Evolutionary conservation across 2,329 filamentous ascomycete genomes (phyloP), one percentile per base, ranked within the genome.

Genomic region (Graphilbum ipis-grandicollis): DNA sequence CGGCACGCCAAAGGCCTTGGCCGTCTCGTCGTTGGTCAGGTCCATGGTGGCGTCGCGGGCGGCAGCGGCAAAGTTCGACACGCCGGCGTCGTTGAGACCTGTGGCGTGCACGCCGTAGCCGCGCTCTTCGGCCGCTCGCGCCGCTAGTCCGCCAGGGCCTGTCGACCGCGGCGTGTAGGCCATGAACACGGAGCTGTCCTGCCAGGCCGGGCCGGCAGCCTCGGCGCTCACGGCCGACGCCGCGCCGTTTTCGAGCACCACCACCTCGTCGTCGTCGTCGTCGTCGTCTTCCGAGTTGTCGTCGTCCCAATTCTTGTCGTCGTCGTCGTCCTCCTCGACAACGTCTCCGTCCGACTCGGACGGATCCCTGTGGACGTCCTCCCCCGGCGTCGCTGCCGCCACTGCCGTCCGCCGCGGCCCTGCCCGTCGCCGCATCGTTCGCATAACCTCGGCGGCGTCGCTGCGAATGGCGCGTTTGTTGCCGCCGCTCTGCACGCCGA

Each of bases 101-200:
- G 84, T 84, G 0, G 83, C 81, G 56, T 92, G 83, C 15, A 98
- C 85, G 44, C 86, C 85, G 58, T 98, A 98, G 12, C 78, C 90
- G 38, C 82, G 79, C 52, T 94, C 85, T 58, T 96, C 88, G 36
- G 79, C 82, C 5, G 79, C 66, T 2, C 44, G 44, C 2, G 26
- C 33, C 19, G 33, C 41, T 25, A 41, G 26, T 5, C 26, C 28
- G 41, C 35, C 37, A 54, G 88, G 90, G 47, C 72, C 69, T 23
- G 21, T 10, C 31, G 75, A 75, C 43, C 80, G 77, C 0, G 90
- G 90, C 2, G 75, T 82, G 65, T 98, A 98, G 9, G 83, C 81
- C 85, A 98, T 96, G 73, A 92, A 98, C 47, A 90, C 74, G 32
- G 94, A 86, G 0, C 76, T 70, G 53, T 94, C 86, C 51, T 82